Evolutionary conservation across 805 yeast genomes (phyloP), one percentile per base, ranked within the genome.

Genomic region (Ogataea paraovalis): DNA sequence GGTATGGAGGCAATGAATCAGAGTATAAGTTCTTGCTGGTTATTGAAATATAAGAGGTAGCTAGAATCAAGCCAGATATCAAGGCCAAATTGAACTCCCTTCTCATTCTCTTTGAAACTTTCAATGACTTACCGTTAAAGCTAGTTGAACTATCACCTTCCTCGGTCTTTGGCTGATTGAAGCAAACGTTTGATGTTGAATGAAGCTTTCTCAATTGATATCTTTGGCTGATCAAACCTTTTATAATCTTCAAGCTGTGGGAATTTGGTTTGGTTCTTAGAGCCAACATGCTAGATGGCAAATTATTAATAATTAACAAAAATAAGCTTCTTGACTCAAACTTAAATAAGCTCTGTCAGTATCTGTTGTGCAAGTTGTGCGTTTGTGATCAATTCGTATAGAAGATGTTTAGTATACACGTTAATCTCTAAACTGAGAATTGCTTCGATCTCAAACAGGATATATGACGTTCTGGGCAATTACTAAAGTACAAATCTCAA

Each of bases 1-100:
- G 53, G 28, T 47, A 43, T 21, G 56, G 45, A 7, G 59, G 57
- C 16, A 55, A 46, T 2, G 70, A 61, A 39, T 67, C 71, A 0
- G 67, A 57, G 36, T 55, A 48, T n/a, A 38, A 19, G 22, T 57
- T 56, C 39, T 56, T 60, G 42, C 57, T 58, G 2, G 64, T 51
- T 18, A 66, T 40, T n/a, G 67, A 62, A 25, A 62, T 47, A 40
- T 66, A 67, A 7, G 69, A 63, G 4, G 66, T 61, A 0, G 67
- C 70, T 30, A 67, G 49, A 8, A 67, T 49, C 14, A 67, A 39
- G 1, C 70, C 71, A 1, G 69, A 66, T 13, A 61, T 61, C 3
- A 67, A 34, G 1, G 67, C 66, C 44, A 66, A 47, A 16, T 60
- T 58, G 43, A 65, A 49, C 30, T 63, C 68, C 43, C 58, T 54